phyloP scores from a whole-genome alignment of 2,329 filamentous ascomycete species.

The Botrytis aclada region DNA sequence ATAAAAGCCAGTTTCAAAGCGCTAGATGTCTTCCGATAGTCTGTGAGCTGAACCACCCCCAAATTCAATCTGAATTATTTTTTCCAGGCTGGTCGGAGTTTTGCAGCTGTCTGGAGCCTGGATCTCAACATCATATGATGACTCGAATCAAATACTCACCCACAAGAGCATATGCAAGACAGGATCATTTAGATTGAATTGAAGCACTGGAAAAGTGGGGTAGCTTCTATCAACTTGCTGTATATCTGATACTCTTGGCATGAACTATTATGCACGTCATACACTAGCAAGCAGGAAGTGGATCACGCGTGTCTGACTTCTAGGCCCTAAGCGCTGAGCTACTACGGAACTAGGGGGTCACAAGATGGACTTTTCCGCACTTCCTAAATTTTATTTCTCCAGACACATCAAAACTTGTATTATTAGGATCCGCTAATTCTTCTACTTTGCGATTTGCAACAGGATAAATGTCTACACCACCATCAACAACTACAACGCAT shows the following conservation, averaged over 20 bases:
- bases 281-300: not conserved
- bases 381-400: fast-evolving
- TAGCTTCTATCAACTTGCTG: too few relatives aligned
- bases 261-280: not conserved
- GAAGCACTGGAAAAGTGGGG: too few relatives aligned
- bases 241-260: too few relatives aligned
- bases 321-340: not conserved
- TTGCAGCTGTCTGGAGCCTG: too few relatives aligned
- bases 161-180: too few relatives aligned
- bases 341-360: not conserved
- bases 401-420: not conserved
- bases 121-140: too few relatives aligned
- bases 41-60: too few relatives aligned
- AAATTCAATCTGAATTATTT: too few relatives aligned
- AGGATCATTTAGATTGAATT: too few relatives aligned
- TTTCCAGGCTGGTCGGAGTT: too few relatives aligned
- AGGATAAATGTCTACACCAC: not conserved
- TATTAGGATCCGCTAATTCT: fast-evolving
- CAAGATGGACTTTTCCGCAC: fast-evolving
- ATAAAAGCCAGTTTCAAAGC: fast-evolving
- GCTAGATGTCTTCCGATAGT: too few relatives aligned
- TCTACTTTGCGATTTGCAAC: not conserved
- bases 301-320: not conserved
- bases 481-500: fast-evolving
- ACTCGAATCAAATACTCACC: too few relatives aligned